These are phyloP conservation scores for Mycena epipterygia DNA, from an alignment of 768 basidiomycete species.

Conservation along the genomic window DNA sequence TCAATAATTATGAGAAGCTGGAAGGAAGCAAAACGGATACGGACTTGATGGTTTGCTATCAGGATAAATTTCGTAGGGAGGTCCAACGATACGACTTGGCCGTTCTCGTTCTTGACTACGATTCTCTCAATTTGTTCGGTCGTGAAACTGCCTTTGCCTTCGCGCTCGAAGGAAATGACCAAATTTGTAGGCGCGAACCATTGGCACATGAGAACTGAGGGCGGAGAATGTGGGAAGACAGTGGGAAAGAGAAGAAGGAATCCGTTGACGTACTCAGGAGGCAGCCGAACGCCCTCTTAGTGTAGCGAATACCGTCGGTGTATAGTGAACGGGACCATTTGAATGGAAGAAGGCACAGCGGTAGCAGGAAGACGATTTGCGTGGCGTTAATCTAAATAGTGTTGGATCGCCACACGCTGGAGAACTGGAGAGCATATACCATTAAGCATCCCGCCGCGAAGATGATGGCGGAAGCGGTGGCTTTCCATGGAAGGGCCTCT, in stretches of 20 bases:
- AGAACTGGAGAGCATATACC: conserved; percentile 24
- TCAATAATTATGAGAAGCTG: neutral
- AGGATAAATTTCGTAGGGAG: conserved; percentile 86
- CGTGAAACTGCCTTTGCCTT: conserved; percentile 75
- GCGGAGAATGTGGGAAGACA: conserved; percentile 1
- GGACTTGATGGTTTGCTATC: conserved; percentile 94
- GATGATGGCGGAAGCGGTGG: conserved; percentile 64
- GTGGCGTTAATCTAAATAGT: conserved; percentile 64
- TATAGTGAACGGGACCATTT: conserved; percentile 68
- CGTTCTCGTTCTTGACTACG: conserved; percentile 67
- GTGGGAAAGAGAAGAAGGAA: neutral
- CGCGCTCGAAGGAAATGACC: conserved; percentile 78
- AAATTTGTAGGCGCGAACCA: conserved; percentile 86
- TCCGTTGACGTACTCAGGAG: conserved; percentile 70
- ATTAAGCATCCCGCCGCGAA: conserved; percentile 78
- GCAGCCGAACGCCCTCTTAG: conserved; percentile 86
- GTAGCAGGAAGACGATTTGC: conserved; percentile 80
- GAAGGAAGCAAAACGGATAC: conserved; percentile 30
- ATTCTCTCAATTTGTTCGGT: conserved; percentile 69
- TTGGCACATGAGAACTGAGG: conserved; percentile 85
- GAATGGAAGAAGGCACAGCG: conserved; percentile 76
- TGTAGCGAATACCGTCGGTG: conserved; percentile 79
- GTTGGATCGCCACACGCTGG: neutral
- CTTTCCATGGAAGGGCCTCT: conserved; percentile 63
- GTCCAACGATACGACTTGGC: conserved; percentile 71